Conservation (phyloP, 257 asterid species). For the Prunella vulgaris region DNA sequence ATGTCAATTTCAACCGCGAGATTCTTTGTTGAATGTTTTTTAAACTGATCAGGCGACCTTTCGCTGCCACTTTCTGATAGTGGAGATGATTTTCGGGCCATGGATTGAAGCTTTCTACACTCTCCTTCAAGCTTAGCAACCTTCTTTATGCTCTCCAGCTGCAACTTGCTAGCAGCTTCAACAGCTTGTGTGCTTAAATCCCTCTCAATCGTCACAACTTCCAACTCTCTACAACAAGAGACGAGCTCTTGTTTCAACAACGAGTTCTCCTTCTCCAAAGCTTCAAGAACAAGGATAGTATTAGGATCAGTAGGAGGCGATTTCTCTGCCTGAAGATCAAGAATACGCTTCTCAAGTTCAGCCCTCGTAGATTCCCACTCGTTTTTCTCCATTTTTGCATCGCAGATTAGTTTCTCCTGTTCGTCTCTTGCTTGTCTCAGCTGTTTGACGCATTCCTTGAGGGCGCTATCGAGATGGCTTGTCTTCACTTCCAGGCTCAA, state of each 20-base stretch:
- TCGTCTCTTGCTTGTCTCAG: slow-evolving; percentile 65
- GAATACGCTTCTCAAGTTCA: slow-evolving; percentile 48
- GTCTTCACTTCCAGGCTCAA: slow-evolving; percentile 53
- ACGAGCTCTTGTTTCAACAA: slow-evolving; percentile 45
- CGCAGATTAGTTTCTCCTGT: slow-evolving; percentile 40
- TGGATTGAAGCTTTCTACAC: slow-evolving; percentile 52
- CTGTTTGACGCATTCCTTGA: slow-evolving; percentile 72
- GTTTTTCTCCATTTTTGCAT: slow-evolving; percentile 35
- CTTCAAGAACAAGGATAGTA: slow-evolving; percentile 37
- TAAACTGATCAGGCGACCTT: too few relatives aligned
- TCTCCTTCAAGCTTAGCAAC: slow-evolving; percentile 64
- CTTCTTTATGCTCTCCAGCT: slow-evolving; percentile 54
- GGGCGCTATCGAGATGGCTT: slow-evolving; percentile 73
- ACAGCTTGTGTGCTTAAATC: slow-evolving; percentile 62
- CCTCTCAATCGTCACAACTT: slow-evolving; percentile 46
- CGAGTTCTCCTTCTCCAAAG: slow-evolving; percentile 48
- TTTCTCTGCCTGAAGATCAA: slow-evolving; percentile 33
- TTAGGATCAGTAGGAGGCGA: slow-evolving; percentile 26
- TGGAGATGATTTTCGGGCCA: slow-evolving; percentile 41
- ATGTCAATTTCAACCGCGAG: slow-evolving; percentile 49
- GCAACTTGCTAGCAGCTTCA: slow-evolving; percentile 65
- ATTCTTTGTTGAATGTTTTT: too few relatives aligned
- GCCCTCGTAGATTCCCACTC: slow-evolving; percentile 41
- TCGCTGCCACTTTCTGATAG: slow-evolving; percentile 22
- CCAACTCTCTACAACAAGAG: slow-evolving; percentile 38